Evolutionary conservation across 495 filamentous ascomycete genomes (phyloP), one percentile per base, ranked within the genome.

Genomic region (Penicillium dipodomyicola): DNA sequence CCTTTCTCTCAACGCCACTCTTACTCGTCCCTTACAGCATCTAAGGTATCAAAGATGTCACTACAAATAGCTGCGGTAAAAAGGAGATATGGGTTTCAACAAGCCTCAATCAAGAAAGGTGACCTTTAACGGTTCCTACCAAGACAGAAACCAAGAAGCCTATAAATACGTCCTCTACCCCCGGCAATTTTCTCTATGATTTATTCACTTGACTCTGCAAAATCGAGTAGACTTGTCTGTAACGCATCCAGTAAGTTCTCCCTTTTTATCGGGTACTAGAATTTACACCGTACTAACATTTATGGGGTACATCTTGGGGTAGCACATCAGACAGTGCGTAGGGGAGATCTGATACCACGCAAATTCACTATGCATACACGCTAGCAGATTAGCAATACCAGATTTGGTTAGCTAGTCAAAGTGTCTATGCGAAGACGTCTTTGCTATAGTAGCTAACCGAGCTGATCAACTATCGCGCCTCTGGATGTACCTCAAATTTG

Each of bases 61-160:
- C 25, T 30, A 15, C 23, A 37, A 49, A 49, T 39, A 39, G 10
- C 15, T 39, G 32, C 32, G 30, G 32, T 49, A 23, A 49, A 48
- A 39, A 23, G 47, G 39, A 49, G 47, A 37, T 1, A 25, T 30
- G n/a, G 17, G 32, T 15, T 49, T 49, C 47, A 37, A 49, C 32
- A 49, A 32, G 30, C 7, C 19, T 49, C 17, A 22, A 23, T 37
- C n/a, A 49, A 23, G 44, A 25, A 2, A 49, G 47, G 5, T 39
- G 47, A 39, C 11, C 32, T 9, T 32, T 27, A 47, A 32, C 23
- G 20, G 29, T 2, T 32, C 9, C 46, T 33, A 19, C 7, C 29
- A 19, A 49, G 41, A n/a, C 41, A 44, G 41, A 11, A 49, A 17
- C 47, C 19, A 6, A 49, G 47, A 37, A n/a, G n/a, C n/a, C n/a